Base-by-base conservation (phyloP, 768 basidiomycete genomes). In the Guyanaporus albipodus region DNA sequence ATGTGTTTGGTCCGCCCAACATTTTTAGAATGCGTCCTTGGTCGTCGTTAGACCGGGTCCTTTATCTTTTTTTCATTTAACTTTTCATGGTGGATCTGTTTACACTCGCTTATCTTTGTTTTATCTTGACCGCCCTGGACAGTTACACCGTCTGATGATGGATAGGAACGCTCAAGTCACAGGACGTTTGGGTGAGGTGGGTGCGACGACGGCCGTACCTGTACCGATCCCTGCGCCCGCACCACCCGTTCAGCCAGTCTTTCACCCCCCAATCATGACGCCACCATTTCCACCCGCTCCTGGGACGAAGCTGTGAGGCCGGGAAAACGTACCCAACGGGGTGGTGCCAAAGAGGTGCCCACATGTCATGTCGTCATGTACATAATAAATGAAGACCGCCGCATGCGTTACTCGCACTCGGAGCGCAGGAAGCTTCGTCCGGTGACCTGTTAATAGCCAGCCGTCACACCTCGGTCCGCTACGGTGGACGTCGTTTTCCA, bases 141-240 rank as follows among this genome's bases (percentile, higher is more conserved):
- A 82, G 79, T 62, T 82, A 43, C 85, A 87, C 57, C 73, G 77
- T 38, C 76, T 88, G 50, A 83, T 88, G 83, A 80, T 86, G 81
- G 84, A 87, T 33, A 73, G 83, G 48, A 85, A 83, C 65, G 77
- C 77, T 14, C 76, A 77, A 52, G 67, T 77, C 40, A 78, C 75
- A 22, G 76, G 77, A 38, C 68, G 76, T 27, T 56, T 63, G 29
- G 56, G 57, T n/a, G 68, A 67, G 31, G 36, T 45, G 18, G 48
- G 50, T 22, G 42, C 54, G 21, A 33, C 40, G 9, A 45, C 33
- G n/a, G 45, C 48, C 23, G 23, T 43, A 14, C 52, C 61, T 24
- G 54, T 60, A 4, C 55, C 63, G 12, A 50, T 59, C 46, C 53
- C 62, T 44, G 51, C 50, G 2, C 60, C 61, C 2, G 38, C 28